These are phyloP conservation scores for Phlebiopsis gigantea DNA, from an alignment of 768 basidiomycete genomes.

Conservation along the genomic window DNA sequence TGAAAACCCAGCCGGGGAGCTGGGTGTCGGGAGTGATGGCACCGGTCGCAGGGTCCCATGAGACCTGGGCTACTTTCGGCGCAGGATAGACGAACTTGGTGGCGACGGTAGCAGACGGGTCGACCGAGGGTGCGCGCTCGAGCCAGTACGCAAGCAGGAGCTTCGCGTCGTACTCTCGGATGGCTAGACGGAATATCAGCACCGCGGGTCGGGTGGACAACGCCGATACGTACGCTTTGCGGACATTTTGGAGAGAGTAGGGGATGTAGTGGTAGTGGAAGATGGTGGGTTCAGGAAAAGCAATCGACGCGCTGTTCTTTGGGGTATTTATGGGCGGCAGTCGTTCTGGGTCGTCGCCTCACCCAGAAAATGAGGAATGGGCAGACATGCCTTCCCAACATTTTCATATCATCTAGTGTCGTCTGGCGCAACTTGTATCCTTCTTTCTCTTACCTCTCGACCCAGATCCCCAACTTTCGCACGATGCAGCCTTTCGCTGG, in stretches of 20 bases:
- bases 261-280: conserved; percentile 7
- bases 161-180: conserved; percentile 99
- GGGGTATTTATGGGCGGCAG: conserved; percentile 21
- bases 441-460: neutral
- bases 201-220: neutral
- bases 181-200: conserved; percentile 40
- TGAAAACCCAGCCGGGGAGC: conserved; percentile 79
- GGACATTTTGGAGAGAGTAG: conserved; percentile 21
- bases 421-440: neutral
- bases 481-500: neutral
- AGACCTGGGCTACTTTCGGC: conserved; percentile 80
- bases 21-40: conserved; percentile 52
- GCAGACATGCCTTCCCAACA: conserved; percentile 3
- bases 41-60: conserved; percentile 73
- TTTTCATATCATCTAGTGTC: neutral
- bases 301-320: conserved; percentile 11
- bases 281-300: conserved; percentile 10
- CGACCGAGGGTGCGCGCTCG: conserved; percentile 78
- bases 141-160: conserved; percentile 97
- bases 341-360: conserved; percentile 20
- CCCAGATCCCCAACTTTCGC: conserved; percentile 1
- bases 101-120: conserved; percentile 47
- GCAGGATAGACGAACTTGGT: conserved; percentile 60
- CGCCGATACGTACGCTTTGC: conserved; percentile 21
- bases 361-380: conserved; percentile 22